Base-by-base conservation (phyloP, 352 stramenopile species). In the Phytophthora kernoviae region DNA sequence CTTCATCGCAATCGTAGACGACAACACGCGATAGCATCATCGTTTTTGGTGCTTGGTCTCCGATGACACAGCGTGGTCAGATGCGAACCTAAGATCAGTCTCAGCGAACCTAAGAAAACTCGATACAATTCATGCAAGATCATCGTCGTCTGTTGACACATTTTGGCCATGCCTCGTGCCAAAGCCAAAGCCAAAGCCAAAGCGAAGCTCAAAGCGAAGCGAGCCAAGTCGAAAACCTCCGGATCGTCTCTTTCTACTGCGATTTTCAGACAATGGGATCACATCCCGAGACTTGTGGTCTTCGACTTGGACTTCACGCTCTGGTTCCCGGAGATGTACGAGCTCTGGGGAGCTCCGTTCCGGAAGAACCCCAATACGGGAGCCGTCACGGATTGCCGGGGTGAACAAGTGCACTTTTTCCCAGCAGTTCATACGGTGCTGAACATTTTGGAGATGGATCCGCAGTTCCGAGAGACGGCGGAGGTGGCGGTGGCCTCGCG, bases 281-380 rank as follows among this genome's bases (percentile, higher is more conserved):
- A 80, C 44, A 68, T 91, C 8, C 82, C 82, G 14, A 66, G 61
- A n/a, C 77, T 91, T 39, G 79, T 90, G 39, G 77, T 91, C 11
- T 91, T 91, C 43, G 82, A 91, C 39, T 56, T 91, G 36, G 82
- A 91, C 69, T 89, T 88, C 54, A 92, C 82, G 43, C 58, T 92
- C 20, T 92, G 87, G 84, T 79, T 81, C 45, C 87, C 85, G 1
- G 87, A 94, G 64, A 91, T 96, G 83, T 94, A 94, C 65, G 81
- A 94, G 65, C 77, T 96, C 22, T 71, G 81, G 59, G 87, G 87
- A 58, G 67, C 81, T 54, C 87, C 85, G 46, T 96, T 94, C 79
- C 72, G 69, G 49, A 88, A 88, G 60, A 70, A 86, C 60, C 14
- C 69, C 15, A 74, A 45, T 17, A 81, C 77, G 3, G 86, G 87